Conservation (phyloP, 192 early-diverging fungal genomes). For the Umbelopsis vinacea region DNA sequence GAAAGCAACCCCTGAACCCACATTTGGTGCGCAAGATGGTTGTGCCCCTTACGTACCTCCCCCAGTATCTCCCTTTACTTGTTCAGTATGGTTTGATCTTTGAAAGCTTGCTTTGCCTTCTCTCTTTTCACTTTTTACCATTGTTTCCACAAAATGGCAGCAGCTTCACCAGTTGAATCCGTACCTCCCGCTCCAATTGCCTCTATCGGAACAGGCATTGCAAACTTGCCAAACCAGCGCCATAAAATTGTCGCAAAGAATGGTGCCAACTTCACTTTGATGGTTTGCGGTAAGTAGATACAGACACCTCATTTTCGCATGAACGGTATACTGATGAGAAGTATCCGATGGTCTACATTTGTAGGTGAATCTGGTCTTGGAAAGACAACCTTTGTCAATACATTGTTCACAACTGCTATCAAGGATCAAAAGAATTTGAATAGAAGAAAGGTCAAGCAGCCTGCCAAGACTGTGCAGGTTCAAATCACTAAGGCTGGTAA, state of each 20-base stretch:
- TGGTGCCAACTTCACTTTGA: conserved; percentile 94
- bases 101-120: conserved; percentile 12
- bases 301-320: background rate
- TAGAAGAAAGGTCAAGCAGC: conserved; percentile 80
- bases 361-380: conserved; percentile 95
- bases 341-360: background rate
- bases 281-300: conserved; percentile 81
- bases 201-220: conserved; percentile 87
- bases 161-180: conserved; percentile 48
- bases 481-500: conserved; percentile 93
- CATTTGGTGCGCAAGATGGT: conserved; percentile 10
- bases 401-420: conserved; percentile 93
- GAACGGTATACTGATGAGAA: background rate
- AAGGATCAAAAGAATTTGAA: conserved; percentile 87
- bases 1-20: background rate
- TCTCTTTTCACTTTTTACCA: conserved; percentile 22
- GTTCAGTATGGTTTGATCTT: background rate
- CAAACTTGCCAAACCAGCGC: conserved; percentile 97
- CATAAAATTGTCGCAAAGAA: conserved; percentile 98
- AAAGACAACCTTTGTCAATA: conserved; percentile 99
- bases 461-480: conserved; percentile 94
- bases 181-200: conserved; percentile 33
- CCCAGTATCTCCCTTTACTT: conserved; percentile 3
- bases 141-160: conserved; percentile 11
- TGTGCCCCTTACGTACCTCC: background rate